Conservation (phyloP, 176 grass and related monocot species). For the Aegilops longissima region DNA sequence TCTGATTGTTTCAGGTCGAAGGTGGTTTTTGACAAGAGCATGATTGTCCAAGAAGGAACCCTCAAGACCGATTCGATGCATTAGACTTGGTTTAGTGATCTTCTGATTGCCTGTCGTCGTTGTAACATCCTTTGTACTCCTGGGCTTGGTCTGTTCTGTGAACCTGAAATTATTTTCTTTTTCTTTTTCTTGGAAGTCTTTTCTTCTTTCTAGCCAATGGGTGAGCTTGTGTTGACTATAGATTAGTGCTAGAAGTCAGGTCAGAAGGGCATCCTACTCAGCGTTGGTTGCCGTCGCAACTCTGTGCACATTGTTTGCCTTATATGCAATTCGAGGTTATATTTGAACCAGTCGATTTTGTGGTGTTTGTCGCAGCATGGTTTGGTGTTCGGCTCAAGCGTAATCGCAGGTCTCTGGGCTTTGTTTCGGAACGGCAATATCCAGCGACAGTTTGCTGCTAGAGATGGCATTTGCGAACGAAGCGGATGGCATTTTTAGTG, state of each 20-base stretch:
- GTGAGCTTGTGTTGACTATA: neutral
- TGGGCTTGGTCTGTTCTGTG: neutral
- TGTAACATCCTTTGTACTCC: constrained; percentile 14
- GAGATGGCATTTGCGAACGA: no score
- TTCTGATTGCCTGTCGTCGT: neutral
- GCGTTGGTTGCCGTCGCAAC: neutral
- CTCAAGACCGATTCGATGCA: neutral
- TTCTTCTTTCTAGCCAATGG: neutral
- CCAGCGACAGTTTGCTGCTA: no score
- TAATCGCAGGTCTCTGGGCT: no score
- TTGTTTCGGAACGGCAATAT: no score
- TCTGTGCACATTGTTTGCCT: neutral
- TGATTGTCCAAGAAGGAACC: neutral
- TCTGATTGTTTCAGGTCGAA: constrained; percentile 10
- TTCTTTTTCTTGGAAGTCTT: neutral
- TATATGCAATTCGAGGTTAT: neutral
- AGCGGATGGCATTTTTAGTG: no score
- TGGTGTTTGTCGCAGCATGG: no score
- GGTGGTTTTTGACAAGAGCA: neutral
- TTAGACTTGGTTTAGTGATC: neutral
- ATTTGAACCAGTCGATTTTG: neutral
- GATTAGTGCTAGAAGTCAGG: neutral
- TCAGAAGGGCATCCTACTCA: neutral
- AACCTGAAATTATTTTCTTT: neutral
- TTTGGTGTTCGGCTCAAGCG: no score